Base-by-base conservation (phyloP, 441 rosid genomes). In the Arabidopsis lyrata region DNA sequence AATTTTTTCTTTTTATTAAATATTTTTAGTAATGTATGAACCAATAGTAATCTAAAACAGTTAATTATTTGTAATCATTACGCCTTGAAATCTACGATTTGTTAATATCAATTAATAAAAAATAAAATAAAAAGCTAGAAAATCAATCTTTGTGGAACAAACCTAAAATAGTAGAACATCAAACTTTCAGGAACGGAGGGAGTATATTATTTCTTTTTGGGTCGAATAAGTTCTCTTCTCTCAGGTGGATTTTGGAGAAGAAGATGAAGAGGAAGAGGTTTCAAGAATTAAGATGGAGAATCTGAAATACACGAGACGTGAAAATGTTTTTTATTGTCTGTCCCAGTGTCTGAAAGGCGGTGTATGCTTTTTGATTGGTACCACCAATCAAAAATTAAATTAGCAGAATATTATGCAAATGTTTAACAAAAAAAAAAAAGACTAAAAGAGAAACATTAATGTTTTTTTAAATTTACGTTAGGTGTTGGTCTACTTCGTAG, bases 251-350 rank as follows among this genome's bases (percentile, higher is more conserved):
- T 68, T 57, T 47, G 49, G 60, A 41, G 72, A 48, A 50, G 80
- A 48, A 41, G 72, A 48, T 41, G 80, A 48, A 70, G 75, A 15
- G 47, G 58, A 45, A 69, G 36, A 9, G 7, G 53, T 47, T 76
- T 53, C 35, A 63, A 62, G 78, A 68, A 68, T 22, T 12, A 41
- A 72, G 41, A 76, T 62, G 16, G 48, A 11, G 49, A 63, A 63
- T 41, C 75, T 32, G 68, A 7, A 47, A 36, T 45, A 63, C 22
- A 39, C 55, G 71, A 77, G 24, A 60, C 73, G 45, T 65, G 53
- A 72, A 73, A 77, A 71, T 66, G 77, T 72, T 66, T 50, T 59
- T 36, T 44, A 42, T 60, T 66, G 77, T 62, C 77, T 72, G 77
- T 70, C 69, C 56, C 72, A 63, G 4, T 57, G 72, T 66, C 74